These are phyloP conservation scores for Bipolaris victoriae DNA, from an alignment of 2,329 filamentous ascomycete species.

Conservation along the genomic window DNA sequence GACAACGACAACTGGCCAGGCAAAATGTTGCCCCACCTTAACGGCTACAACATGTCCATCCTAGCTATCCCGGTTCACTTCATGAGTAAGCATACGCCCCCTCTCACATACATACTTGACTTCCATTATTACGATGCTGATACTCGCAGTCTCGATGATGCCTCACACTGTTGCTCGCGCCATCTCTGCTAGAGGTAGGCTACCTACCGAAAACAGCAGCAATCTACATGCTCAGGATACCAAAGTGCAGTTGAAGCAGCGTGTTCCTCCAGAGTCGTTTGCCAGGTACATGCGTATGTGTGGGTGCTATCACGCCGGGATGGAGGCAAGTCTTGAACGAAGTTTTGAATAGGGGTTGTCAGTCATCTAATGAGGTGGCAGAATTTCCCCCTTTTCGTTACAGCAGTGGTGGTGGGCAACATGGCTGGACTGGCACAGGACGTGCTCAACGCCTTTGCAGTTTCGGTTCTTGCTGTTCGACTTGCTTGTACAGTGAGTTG, in stretches of 20 bases:
- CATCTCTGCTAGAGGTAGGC: constrained; percentile 47
- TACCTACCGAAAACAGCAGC: constrained; percentile 51
- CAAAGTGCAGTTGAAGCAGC: constrained; percentile 46
- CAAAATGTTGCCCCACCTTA: constrained; percentile 26
- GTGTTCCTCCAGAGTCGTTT: constrained; percentile 46
- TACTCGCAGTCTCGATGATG: constrained; percentile 42
- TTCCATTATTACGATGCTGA: background rate
- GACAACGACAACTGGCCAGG: background rate
- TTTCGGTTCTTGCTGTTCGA: constrained; percentile 46
- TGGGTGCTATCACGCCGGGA: constrained; percentile 54
- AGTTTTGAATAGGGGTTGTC: background rate
- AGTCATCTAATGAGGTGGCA: background rate
- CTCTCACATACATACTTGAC: background rate
- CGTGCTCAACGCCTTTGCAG: constrained; percentile 46
- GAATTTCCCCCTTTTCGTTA: constrained; percentile 54
- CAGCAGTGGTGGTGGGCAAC: constrained; percentile 53
- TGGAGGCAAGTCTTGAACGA: constrained; percentile 41
- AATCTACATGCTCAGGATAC: constrained; percentile 50
- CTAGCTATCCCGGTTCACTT: constrained; percentile 55
- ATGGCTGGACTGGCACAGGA: constrained; percentile 47
- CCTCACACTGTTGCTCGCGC: constrained; percentile 50
- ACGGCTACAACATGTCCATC: constrained; percentile 49
- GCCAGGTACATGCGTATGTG: constrained; percentile 54
- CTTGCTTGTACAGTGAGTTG: constrained; percentile 50
- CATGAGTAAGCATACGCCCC: constrained; percentile 19